Base-by-base conservation (phyloP, 116 monocot genomes). In the Iris pallida region DNA sequence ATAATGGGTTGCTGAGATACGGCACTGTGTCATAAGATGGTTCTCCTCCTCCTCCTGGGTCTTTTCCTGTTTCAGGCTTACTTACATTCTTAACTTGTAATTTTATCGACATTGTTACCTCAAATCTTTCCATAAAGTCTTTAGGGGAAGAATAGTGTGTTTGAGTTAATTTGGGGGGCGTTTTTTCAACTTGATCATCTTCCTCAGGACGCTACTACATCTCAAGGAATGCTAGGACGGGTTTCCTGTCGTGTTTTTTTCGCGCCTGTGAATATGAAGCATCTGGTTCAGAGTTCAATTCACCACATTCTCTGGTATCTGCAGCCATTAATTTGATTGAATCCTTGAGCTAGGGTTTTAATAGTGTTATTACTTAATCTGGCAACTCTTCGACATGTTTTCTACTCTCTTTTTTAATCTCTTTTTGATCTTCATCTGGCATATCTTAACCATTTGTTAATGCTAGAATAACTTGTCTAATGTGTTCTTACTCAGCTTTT, bases 1-100 rank as follows among this genome's bases (percentile, higher is more conserved):
- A 81, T 94, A 79, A 94, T 94, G 94, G 90, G 90, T 17, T 94
- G 94, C 75, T 94, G 19, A 68, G 20, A 17, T 51, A 30, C 8
- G 30, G 8, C 20, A 20, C 0, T 58, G 6, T 58, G 6, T 5
- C 5, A 9, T 0, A 30, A 30, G 30, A 30, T 30, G 30, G 30
- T 19, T 5, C 4, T 58, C 7, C 2, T 20, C 7, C 10, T 57
- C 6, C 10, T 20, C 8, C 7, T 12, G 11, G 11, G n/a, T 55
- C 2, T 55, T 55, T 15, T 16, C 16, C 2, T 55, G 11, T 16
- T 58, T 58, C 58, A 30, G 58, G 14, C 20, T 58, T 58, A 58
- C 58, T 58, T 30, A 58, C 58, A 58, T 58, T 58, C 20, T 10
- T 58, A 58, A 58, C 58, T 58, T 30, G 58, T 19, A 58, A 58